Conservation (phyloP, 495 filamentous ascomycete genomes). For the Neurospora sp. region DNA sequence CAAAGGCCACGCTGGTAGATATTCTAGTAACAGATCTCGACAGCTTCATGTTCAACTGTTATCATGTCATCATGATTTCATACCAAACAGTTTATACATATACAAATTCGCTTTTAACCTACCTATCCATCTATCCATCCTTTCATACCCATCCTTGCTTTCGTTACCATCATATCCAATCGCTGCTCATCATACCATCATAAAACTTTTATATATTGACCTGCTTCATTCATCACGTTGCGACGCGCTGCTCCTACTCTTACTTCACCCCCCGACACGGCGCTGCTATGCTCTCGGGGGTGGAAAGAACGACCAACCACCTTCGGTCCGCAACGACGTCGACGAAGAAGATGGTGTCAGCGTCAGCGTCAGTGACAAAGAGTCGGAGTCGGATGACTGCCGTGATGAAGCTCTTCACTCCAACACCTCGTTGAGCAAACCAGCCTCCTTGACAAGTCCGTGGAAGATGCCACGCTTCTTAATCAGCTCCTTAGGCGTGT, state of each 20-base stretch:
- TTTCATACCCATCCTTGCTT: neutral
- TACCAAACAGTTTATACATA: neutral
- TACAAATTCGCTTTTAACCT: neutral
- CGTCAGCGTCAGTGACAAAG: neutral
- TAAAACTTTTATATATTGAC: neutral
- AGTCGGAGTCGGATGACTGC: neutral
- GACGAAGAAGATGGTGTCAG: neutral
- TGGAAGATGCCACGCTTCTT: conserved; percentile 35
- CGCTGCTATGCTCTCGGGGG: neutral
- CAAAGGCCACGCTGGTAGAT: neutral
- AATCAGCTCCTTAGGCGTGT: conserved; percentile 33
- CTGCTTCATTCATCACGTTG: neutral
- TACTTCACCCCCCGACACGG: neutral
- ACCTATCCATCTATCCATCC: neutral
- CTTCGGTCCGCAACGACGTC: neutral
- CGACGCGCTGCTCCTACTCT: neutral
- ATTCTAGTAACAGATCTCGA: neutral
- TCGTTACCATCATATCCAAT: neutral
- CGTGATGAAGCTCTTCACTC: neutral
- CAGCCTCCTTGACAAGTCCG: conserved; percentile 38
- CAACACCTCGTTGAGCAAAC: conserved; percentile 21
- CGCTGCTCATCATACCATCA: neutral
- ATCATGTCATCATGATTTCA: neutral
- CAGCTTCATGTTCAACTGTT: neutral
- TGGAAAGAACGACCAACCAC: neutral